phyloP scores from a whole-genome alignment of 345 rosid genomes.

The Mallotus nudiflorus region DNA sequence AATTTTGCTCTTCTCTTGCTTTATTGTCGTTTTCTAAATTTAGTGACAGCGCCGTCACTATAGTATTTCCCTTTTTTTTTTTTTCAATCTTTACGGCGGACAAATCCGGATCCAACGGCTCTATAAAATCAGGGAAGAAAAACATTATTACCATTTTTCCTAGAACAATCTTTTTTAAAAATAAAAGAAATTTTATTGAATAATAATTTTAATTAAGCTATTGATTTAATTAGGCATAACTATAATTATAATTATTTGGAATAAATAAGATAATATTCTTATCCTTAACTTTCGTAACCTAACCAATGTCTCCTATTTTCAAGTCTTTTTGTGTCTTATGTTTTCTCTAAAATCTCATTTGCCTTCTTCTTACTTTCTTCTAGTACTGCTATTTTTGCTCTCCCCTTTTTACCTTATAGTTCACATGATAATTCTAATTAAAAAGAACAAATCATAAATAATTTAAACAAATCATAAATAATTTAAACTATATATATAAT shows the following conservation, averaged over 20 bases:
- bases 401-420: too few relatives aligned
- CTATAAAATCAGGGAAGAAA: not conserved
- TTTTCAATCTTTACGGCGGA: not conserved
- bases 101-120: not conserved
- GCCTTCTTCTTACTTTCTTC: not conserved
- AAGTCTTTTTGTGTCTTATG: not conserved
- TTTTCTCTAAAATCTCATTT: not conserved
- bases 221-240: not conserved
- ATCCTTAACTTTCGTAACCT: slow-evolving; percentile 13
- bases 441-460: too few relatives aligned
- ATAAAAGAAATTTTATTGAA: too few relatives aligned
- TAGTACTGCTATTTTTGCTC: too few relatives aligned
- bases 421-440: too few relatives aligned
- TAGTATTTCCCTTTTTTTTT: not conserved
- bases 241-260: too few relatives aligned
- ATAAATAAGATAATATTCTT: slow-evolving; percentile 3
- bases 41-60: not conserved
- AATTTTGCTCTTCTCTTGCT: too few relatives aligned
- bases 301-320: slow-evolving; percentile 12
- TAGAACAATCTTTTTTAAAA: too few relatives aligned
- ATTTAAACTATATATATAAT: too few relatives aligned
- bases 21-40: not conserved
- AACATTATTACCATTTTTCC: too few relatives aligned
- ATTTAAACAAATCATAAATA: too few relatives aligned
- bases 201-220: too few relatives aligned